Base-by-base conservation (phyloP, 2,329 filamentous ascomycete genomes). In the Calonectria crousiana region DNA sequence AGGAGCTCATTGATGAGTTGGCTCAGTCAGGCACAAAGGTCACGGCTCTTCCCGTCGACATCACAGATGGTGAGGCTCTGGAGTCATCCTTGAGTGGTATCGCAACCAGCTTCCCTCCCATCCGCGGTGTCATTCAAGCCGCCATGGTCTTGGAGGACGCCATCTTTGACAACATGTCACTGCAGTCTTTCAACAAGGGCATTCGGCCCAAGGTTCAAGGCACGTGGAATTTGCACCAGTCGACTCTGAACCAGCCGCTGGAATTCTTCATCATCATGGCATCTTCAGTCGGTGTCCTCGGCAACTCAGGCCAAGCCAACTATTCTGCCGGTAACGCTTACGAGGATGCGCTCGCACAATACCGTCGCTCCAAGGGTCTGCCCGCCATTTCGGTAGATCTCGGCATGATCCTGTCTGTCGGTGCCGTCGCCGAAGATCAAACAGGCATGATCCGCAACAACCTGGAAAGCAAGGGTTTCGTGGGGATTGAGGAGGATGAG, bases 1-100 rank as follows among this genome's bases (percentile, higher is more conserved):
- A 67, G 8, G 51, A 74, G 0, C 44, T 83, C 1, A 44, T 84
- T 0, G 26, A 34, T 23, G 65, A 73, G 13, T 23, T 73, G 6
- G 28, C 32, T 32, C 30, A 60, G 11, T 16, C 14, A 1, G 44
- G 66, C 5, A 56, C 34, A 6, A 49, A 65, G 8, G 34, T 73
- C 5, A 53, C 41, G 3, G 58, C 71, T 14, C 16, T 68, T 20
- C 47, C 66, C 3, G 47, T 58, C 11, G 58, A 69, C 38, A 28
- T 69, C 4, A 67, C 69, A 18, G 51, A 52, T 11, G 44, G 23
- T 4, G 60, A 34, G 2, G 23, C 69, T 4, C 4, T 71, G 26
- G 30, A 71, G 44, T 34, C 26, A 49, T 32, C 53, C 8, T 10
- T 53, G 14, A 32, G 26, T 32, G 16, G 51, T 20, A 23, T 53